Conservation (phyloP, 2,329 filamentous ascomycete species). For the Fusarium kyushuense region DNA sequence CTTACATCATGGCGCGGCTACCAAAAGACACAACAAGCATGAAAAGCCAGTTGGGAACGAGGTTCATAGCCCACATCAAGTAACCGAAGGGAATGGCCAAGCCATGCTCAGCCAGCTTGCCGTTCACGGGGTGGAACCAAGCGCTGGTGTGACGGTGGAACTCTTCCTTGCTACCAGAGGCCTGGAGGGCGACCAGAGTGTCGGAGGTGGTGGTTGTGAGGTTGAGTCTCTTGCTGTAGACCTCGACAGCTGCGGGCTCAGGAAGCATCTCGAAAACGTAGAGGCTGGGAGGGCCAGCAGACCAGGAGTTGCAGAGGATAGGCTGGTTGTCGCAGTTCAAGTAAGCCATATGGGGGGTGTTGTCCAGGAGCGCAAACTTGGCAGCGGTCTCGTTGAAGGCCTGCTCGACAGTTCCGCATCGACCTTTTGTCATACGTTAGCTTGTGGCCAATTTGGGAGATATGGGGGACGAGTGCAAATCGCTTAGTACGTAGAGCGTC, state of each 20-base stretch:
- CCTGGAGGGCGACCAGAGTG: conserved; percentile 70
- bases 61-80: conserved; percentile 72
- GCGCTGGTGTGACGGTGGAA: conserved; percentile 60
- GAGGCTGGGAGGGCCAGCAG: conserved; percentile 71
- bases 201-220: conserved; percentile 74
- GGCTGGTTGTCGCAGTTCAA: conserved; percentile 81
- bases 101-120: conserved; percentile 71
- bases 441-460: conserved; percentile 6
- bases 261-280: conserved; percentile 77
- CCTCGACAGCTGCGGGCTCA: conserved; percentile 70
- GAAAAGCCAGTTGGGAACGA: conserved; percentile 79
- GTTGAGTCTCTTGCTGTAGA: conserved; percentile 76
- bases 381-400: conserved; percentile 75
- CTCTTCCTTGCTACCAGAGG: conserved; percentile 63
- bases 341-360: conserved; percentile 74
- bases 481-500: background rate
- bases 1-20: conserved; percentile 82
- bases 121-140: conserved; percentile 83
- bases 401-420: conserved; percentile 72
- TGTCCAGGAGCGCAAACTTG: conserved; percentile 71
- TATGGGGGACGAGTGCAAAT: background rate
- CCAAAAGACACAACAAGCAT: conserved; percentile 82
- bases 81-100: conserved; percentile 75
- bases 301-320: conserved; percentile 81
- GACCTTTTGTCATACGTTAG: conserved; percentile 60